Conservation (phyloP, 78 protist species). For the Thecamonas trahens region DNA sequence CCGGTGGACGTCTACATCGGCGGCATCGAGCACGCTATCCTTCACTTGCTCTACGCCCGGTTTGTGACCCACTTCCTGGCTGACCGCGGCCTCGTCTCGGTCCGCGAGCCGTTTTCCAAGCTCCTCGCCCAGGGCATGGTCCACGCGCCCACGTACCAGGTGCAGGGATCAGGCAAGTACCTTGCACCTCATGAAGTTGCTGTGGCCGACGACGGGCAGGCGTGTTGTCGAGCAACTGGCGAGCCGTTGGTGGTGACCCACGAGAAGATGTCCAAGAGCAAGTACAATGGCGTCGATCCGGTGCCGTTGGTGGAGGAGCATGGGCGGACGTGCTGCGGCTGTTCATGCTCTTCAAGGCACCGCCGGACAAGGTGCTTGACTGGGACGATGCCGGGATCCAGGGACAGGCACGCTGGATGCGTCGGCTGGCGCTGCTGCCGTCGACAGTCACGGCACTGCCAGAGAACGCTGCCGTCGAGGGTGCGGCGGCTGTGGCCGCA, state of each 20-base stretch:
- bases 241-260: constrained; percentile 3
- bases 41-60: constrained; percentile 86
- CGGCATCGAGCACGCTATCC: constrained; percentile 89
- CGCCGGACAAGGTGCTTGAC: constrained; percentile 54
- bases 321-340: constrained; percentile 47
- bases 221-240: neutral
- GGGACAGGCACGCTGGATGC: constrained; percentile 55
- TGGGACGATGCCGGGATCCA: constrained; percentile 58
- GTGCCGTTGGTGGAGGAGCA: neutral
- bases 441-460: neutral
- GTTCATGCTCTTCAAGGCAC: constrained; percentile 72
- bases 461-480: constrained; percentile 12
- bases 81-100: neutral
- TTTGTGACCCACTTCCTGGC: constrained; percentile 40
- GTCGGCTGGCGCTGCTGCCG: constrained; percentile 2
- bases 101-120: neutral
- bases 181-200: constrained; percentile 15
- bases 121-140: constrained; percentile 42
- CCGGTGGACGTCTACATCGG: constrained; percentile 86
- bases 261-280: constrained; percentile 80
- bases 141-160: constrained; percentile 29
- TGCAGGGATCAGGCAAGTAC: neutral
- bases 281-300: constrained; percentile 84
- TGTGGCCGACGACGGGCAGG: neutral
- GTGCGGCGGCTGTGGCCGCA: constrained; percentile 8